Evolutionary conservation across 2,329 filamentous ascomycete species (phyloP), one percentile per base, ranked within the genome.

Genomic region (Blastomyces gilchristii): DNA sequence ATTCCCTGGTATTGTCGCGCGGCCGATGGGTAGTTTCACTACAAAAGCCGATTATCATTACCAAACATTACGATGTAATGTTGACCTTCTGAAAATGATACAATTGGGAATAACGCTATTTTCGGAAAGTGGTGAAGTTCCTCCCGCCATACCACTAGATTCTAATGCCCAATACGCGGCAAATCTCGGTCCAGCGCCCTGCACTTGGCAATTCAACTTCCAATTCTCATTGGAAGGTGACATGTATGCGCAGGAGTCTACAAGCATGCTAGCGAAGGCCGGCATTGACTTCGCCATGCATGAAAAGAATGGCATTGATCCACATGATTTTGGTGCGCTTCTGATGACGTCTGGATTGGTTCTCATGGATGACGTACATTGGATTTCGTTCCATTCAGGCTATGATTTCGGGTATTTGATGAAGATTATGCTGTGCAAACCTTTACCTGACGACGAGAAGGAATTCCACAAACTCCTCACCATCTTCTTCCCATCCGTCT

Each of bases 181-280:
- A 66, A 81, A 80, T 66, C 77, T 83, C 62, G 73, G 80, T n/a
- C 75, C 76, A 45, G 86, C 91, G 64, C 93, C 90, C 18, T 95
- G 89, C 73, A 95, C 93, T 22, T 99, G 94, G 94, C 93, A 97
- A 69, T 99, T 99, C 82, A 97, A 99, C 81, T 99, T 99, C 78
- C 88, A 92, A 70, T 99, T 97, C 76, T 94, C 91, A 1, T 82
- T 97, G 11, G 89, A 94, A 68, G 86, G 93, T 49, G 94, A 99
- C 77, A 99, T 99, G 94, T 97, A 95, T 78, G 94, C 95, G 67
- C 89, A 96, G 73, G 89, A 91, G 63, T 97, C 91, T 18, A 97
- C 97, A 68, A 89, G 94, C 67, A 91, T 96, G 69, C 83, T 97
- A 25, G 87, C 91, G 69, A 88, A 90, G 70, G 90, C 91, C 1